These are phyloP conservation scores for Ceriops decandra DNA, from an alignment of 345 rosid species.

Conservation along the genomic window DNA sequence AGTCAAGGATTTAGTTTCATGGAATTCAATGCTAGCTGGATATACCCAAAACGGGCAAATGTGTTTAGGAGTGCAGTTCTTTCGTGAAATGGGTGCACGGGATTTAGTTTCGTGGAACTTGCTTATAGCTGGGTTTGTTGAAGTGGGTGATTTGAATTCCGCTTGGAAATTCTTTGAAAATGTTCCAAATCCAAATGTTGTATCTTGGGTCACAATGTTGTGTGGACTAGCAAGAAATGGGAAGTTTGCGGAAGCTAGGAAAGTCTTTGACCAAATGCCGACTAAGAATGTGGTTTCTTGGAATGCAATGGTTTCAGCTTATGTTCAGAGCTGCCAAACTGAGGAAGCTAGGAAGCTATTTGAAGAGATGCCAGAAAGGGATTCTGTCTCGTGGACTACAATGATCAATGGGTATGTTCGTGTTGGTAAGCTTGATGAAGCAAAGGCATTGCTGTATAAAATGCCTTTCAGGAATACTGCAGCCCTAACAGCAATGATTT, in stretches of 20 bases:
- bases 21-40: slow-evolving; percentile 45
- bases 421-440: slow-evolving; percentile 33
- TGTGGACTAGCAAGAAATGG: slow-evolving; percentile 33
- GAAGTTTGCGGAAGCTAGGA: slow-evolving; percentile 27
- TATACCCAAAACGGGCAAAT: slow-evolving; percentile 29
- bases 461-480: slow-evolving; percentile 29
- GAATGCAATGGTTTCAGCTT: slow-evolving; percentile 45
- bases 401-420: slow-evolving; percentile 39
- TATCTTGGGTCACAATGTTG: slow-evolving; percentile 40
- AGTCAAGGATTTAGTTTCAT: slow-evolving; percentile 33
- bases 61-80: slow-evolving; percentile 17
- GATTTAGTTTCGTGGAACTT: slow-evolving; percentile 32
- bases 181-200: slow-evolving; percentile 30
- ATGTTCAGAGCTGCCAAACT: slow-evolving; percentile 16
- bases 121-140: slow-evolving; percentile 32
- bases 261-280: slow-evolving; percentile 33
- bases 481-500: slow-evolving; percentile 39
- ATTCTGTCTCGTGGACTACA: slow-evolving; percentile 41
- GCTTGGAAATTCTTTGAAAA: slow-evolving; percentile 34
- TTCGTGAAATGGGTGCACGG: slow-evolving; percentile 11
- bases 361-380: slow-evolving; percentile 35
- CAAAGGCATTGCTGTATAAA: slow-evolving; percentile 30
- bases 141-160: slow-evolving; percentile 30
- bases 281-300: slow-evolving; percentile 36
- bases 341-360: slow-evolving; percentile 40